Percentiles rank a stretch among this genome's conserved stretches.
phyloP scores from a whole-genome alignment of 2,329 filamentous ascomycete species.

The Calonectria hongkongensis region DNA sequence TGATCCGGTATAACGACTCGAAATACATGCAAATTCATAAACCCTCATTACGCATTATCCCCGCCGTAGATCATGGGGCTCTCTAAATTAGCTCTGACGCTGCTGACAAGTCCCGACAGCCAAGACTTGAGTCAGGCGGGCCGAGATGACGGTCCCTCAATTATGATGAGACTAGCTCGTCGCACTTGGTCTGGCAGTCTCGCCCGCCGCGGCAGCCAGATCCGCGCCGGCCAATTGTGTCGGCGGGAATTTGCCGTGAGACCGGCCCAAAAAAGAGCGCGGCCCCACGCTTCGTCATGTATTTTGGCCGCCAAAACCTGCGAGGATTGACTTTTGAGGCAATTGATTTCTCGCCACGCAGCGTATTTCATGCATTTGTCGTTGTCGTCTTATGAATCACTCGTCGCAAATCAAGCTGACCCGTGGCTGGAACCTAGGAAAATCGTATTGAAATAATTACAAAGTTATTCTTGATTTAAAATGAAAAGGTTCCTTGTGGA shows the following conservation, averaged over 20 bases:
- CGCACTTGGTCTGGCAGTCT: not conserved
- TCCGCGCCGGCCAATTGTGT: not conserved
- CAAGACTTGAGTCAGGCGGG: not conserved
- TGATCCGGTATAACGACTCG: not conserved
- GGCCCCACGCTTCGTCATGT: not conserved
- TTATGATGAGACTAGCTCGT: conserved; percentile 2
- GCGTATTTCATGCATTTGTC: not conserved
- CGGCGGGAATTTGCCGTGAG: not conserved
- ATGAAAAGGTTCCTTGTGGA: conserved; percentile 4
- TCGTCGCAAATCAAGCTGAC: not conserved
- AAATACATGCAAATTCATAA: not conserved
- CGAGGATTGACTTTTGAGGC: not conserved
- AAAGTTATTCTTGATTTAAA: conserved; percentile 5
- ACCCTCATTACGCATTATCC: not conserved
- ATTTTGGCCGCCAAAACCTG: not conserved
- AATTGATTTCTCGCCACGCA: not conserved
- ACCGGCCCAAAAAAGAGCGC: not conserved
- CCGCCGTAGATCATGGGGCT: not conserved
- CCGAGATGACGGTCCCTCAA: not conserved
- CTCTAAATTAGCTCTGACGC: not conserved
- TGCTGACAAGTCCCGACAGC: conserved; percentile 1
- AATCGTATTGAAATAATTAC: conserved; percentile 19
- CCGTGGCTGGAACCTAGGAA: not conserved
- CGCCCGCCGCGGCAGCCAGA: not conserved
- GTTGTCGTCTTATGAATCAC: not conserved